Evolutionary conservation across 2,329 filamentous ascomycete species (phyloP).

Genomic region (Aureobasidium lini): DNA sequence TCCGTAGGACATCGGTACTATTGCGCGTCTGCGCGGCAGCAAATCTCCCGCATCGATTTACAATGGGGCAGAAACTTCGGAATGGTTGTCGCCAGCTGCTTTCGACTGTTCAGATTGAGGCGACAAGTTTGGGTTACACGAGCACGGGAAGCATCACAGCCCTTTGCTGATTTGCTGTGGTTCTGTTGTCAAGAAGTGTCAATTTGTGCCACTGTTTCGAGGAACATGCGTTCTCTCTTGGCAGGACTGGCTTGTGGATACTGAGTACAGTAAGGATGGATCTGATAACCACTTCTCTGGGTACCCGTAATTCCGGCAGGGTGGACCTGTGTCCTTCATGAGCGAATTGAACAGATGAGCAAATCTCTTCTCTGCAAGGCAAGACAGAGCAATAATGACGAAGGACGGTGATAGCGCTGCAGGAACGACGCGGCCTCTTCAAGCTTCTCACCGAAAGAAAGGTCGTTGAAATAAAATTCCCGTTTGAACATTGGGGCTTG

Average conservation of each 20-base stretch:
- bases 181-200: constrained; percentile 8
- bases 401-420: background rate
- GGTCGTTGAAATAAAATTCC: constrained; percentile 9
- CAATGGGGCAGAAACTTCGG: no score
- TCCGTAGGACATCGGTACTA: background rate
- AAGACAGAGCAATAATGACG: background rate
- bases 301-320: background rate
- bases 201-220: constrained; percentile 2
- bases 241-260: background rate
- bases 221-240: constrained; percentile 2
- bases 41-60: background rate
- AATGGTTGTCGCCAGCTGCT: no score
- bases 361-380: background rate
- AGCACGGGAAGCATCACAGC: background rate
- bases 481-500: background rate
- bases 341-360: background rate
- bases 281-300: background rate
- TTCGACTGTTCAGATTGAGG: no score
- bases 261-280: background rate
- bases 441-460: background rate
- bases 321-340: background rate
- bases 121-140: background rate
- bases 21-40: background rate
- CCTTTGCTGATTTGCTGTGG: background rate
- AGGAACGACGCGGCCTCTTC: background rate